These are phyloP conservation scores for Trichophyton benhamiae DNA, from an alignment of 2,329 filamentous ascomycete genomes.

Conservation along the genomic window DNA sequence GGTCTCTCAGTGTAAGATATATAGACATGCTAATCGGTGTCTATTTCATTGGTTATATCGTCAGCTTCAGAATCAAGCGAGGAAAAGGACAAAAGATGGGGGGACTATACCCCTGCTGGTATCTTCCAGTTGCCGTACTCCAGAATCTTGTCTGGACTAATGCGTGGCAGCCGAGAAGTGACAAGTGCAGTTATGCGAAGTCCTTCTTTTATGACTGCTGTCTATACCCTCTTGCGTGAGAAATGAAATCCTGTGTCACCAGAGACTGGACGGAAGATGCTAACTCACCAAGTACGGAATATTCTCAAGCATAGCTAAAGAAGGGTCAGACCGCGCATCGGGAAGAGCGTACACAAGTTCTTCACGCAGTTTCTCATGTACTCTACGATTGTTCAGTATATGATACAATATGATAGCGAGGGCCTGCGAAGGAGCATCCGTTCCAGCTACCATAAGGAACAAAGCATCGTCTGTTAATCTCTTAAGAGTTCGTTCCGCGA, in stretches of 20 bases:
- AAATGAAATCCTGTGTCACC: neutral
- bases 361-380: slow-evolving; percentile 14
- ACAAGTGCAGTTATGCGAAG: slow-evolving; percentile 17
- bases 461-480: slow-evolving; percentile 20
- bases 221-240: neutral
- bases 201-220: slow-evolving; percentile 20
- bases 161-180: slow-evolving; percentile 15
- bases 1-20: slow-evolving; percentile 14
- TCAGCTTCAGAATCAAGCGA: neutral
- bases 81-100: neutral
- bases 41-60: slow-evolving; percentile 4
- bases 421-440: slow-evolving; percentile 19
- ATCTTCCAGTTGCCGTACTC: slow-evolving; percentile 14
- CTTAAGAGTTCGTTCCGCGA: slow-evolving; percentile 14
- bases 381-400: slow-evolving; percentile 16
- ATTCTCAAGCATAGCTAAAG: neutral
- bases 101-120: slow-evolving; percentile 13
- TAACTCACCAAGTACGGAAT: neutral
- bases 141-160: slow-evolving; percentile 14
- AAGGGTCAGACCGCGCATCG: neutral
- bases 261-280: neutral
- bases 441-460: slow-evolving; percentile 19
- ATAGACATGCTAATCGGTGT: slow-evolving; percentile 16
- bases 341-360: slow-evolving; percentile 18
- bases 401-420: slow-evolving; percentile 20